A percentile compares a stretch with the other conserved stretches of the same genome.
Evolutionary conservation across 139 green algal species (phyloP).

Genomic region (Cymbomonas tetramitiformis): DNA sequence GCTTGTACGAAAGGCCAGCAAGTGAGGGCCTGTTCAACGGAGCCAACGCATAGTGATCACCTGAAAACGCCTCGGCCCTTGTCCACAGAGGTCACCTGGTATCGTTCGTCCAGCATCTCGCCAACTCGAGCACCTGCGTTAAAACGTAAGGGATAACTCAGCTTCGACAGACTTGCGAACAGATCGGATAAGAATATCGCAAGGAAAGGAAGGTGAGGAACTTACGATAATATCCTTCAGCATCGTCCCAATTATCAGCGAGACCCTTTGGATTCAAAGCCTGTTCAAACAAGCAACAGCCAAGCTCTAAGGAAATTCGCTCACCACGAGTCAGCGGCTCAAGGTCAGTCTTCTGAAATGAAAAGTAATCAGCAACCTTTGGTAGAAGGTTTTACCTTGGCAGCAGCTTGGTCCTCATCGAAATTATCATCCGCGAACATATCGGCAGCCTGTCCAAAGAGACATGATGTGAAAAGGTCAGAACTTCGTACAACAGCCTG

Average conservation of each 20-base stretch:
- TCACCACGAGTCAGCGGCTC: constrained; percentile 10
- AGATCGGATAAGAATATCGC: too few relatives aligned
- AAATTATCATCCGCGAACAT: constrained; percentile 25
- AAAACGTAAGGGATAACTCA: too few relatives aligned
- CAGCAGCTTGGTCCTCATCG: constrained; percentile 7
- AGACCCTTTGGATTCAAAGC: constrained; percentile 35
- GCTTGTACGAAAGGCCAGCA: too few relatives aligned
- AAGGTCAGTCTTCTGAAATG: not conserved
- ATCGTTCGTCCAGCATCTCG: constrained; percentile 69
- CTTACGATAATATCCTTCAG: constrained; percentile 94
- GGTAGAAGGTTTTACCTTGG: not conserved
- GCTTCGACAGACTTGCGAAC: too few relatives aligned
- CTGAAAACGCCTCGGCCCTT: constrained; percentile 69
- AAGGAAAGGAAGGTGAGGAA: too few relatives aligned
- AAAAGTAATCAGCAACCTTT: not conserved
- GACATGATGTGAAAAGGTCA: too few relatives aligned
- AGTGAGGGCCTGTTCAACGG: too few relatives aligned
- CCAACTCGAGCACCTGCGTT: constrained; percentile 80
- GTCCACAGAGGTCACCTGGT: constrained; percentile 50
- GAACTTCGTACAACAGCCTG: too few relatives aligned
- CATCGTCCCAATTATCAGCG: constrained; percentile 78
- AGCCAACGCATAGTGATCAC: too few relatives aligned
- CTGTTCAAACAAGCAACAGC: too few relatives aligned
- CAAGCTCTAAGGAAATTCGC: too few relatives aligned
- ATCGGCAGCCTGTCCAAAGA: constrained; percentile 3